A percentile compares a stretch with the other conserved stretches of the same genome.
Evolutionary conservation across 305 asterid genomes (phyloP).

Genomic region (Fraxinus velutina): DNA sequence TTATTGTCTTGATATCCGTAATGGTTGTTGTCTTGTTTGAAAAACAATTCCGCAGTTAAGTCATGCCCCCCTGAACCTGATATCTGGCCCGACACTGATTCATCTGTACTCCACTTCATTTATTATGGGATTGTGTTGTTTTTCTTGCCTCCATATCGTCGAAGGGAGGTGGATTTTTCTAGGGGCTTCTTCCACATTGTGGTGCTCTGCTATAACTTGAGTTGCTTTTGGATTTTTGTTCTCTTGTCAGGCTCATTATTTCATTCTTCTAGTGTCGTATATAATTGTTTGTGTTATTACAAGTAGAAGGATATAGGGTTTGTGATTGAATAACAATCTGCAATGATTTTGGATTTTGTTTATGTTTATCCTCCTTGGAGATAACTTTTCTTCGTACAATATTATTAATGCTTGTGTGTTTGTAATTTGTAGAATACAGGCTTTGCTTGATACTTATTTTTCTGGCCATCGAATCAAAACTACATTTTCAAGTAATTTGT

Average conservation of each 20-base stretch:
- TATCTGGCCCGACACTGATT: not conserved
- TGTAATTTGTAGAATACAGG: constrained; percentile 52
- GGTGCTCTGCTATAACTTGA: not conserved
- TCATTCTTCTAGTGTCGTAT: not conserved
- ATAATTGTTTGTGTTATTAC: not conserved
- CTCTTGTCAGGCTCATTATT: not conserved
- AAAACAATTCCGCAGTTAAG: not conserved
- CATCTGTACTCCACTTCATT: not conserved
- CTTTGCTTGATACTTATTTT: constrained; percentile 35
- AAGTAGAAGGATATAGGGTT: not conserved
- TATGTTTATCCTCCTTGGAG: constrained; percentile 6
- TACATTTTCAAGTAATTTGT: constrained; percentile 33
- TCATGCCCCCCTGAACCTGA: not conserved
- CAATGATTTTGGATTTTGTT: not conserved
- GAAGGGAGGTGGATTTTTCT: not conserved
- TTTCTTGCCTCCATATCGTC: not conserved
- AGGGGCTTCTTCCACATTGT: not conserved
- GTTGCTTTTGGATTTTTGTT: not conserved
- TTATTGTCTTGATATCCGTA: not conserved
- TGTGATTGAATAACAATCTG: not conserved
- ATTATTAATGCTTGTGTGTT: constrained; percentile 22
- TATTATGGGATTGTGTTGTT: not conserved
- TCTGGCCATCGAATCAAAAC: constrained; percentile 33
- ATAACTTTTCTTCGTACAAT: not conserved
- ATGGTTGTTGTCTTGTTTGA: not conserved